These are phyloP conservation scores for Aspergillus sclerotialis DNA, from an alignment of 2,329 filamentous ascomycete species.

Conservation along the genomic window DNA sequence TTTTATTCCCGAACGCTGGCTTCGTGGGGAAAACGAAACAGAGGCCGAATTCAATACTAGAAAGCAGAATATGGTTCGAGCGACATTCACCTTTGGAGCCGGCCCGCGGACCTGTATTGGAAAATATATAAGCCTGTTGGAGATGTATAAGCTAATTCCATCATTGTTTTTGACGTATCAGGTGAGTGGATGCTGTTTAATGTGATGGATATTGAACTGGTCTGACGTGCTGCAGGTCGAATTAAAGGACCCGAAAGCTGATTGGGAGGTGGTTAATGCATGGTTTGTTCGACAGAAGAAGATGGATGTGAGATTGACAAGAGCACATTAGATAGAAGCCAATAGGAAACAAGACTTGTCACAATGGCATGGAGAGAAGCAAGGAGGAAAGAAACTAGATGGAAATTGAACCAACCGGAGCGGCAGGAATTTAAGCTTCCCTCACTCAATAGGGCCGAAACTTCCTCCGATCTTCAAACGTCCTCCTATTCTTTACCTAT, in stretches of 20 bases:
- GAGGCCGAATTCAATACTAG: conserved; percentile 8
- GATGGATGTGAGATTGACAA: conserved; percentile 21
- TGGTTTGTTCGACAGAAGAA: conserved; percentile 44
- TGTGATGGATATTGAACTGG: not conserved
- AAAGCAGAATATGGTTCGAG: conserved; percentile 14
- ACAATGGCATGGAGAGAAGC: not conserved
- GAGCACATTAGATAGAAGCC: conserved; percentile 3
- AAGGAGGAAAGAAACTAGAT: too few relatives aligned
- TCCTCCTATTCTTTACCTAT: too few relatives aligned
- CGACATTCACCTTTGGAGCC: conserved; percentile 41
- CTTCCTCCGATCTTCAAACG: too few relatives aligned
- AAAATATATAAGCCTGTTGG: conserved; percentile 15
- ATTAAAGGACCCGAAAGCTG: conserved; percentile 8
- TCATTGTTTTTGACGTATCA: conserved; percentile 3
- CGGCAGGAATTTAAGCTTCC: too few relatives aligned
- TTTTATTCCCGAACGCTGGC: conserved; percentile 18
- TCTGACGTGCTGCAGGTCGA: conserved; percentile 8
- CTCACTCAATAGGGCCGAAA: too few relatives aligned
- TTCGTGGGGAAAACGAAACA: conserved; percentile 9
- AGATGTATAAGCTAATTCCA: conserved; percentile 45
- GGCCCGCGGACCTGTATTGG: conserved; percentile 33
- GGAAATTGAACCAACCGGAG: too few relatives aligned
- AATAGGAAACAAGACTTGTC: too few relatives aligned
- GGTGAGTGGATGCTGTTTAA: not conserved
- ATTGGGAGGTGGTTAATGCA: conserved; percentile 34